Percentiles rank a stretch among this genome's conserved stretches.
Conservation (phyloP, 371 early-diverging fungal genomes). For the Circinella umbellata region DNA sequence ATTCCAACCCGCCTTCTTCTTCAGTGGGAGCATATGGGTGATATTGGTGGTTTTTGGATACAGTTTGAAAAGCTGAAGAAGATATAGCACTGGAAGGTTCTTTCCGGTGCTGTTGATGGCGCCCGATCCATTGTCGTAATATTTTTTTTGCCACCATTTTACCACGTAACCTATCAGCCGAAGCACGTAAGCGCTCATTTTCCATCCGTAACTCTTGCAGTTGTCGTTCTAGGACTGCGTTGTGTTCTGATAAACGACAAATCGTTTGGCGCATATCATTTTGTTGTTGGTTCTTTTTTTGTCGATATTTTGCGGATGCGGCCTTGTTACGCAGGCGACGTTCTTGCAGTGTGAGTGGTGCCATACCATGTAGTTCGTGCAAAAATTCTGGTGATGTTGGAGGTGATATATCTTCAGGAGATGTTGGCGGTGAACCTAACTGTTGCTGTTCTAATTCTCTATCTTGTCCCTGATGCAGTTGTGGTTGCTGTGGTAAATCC, state of each 20-base stretch:
- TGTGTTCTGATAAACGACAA: slow-evolving; percentile 51
- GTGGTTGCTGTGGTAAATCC: neutral
- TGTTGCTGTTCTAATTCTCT: neutral
- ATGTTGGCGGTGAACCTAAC: slow-evolving; percentile 41
- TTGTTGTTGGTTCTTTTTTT: slow-evolving; percentile 67
- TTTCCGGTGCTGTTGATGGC: slow-evolving; percentile 21
- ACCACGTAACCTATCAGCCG: slow-evolving; percentile 57
- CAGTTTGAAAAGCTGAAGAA: slow-evolving; percentile 13
- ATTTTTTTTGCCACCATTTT: slow-evolving; percentile 66
- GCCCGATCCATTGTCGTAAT: slow-evolving; percentile 56
- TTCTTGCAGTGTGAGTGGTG: slow-evolving; percentile 55
- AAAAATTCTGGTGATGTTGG: slow-evolving; percentile 29
- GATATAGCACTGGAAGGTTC: neutral
- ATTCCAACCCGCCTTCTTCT: slow-evolving; percentile 7
- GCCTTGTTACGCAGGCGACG: slow-evolving; percentile 66
- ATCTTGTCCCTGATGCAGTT: neutral
- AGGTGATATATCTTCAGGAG: slow-evolving; percentile 38
- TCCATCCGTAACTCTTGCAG: slow-evolving; percentile 56
- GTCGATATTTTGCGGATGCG: slow-evolving; percentile 69
- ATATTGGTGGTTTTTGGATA: slow-evolving; percentile 13
- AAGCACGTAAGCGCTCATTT: slow-evolving; percentile 52
- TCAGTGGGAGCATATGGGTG: neutral
- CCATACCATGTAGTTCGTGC: slow-evolving; percentile 1
- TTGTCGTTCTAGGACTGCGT: slow-evolving; percentile 55
- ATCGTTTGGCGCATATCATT: slow-evolving; percentile 65